Conservation (phyloP, 1,284 basidiomycete species). For the Cystobasidiaceae sp. region DNA sequence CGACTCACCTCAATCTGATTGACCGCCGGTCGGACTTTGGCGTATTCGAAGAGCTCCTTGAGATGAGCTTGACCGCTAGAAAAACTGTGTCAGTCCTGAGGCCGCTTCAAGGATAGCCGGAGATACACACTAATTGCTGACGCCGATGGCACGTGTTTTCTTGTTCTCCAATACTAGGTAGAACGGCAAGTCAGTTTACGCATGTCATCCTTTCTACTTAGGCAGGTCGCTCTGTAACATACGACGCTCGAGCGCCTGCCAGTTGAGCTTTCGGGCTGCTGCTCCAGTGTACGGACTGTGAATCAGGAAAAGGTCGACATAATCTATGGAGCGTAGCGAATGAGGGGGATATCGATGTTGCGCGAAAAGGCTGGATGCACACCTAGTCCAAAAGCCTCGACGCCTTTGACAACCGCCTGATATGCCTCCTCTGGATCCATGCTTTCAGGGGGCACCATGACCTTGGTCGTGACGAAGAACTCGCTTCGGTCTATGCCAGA, state of each 20-base stretch:
- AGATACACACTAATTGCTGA: slow-evolving; percentile 57
- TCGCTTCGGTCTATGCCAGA: slow-evolving; percentile 57
- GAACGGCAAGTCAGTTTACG: too few species aligned
- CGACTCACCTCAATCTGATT: slow-evolving; percentile 68
- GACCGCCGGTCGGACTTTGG: slow-evolving; percentile 56
- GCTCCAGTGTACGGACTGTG: slow-evolving; percentile 29
- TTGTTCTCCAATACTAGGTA: slow-evolving; percentile 57
- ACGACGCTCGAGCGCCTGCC: slow-evolving; percentile 56
- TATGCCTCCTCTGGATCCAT: slow-evolving; percentile 33
- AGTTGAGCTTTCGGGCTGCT: slow-evolving; percentile 15
- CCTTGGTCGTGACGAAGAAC: slow-evolving; percentile 52
- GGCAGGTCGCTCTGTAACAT: slow-evolving; percentile 45
- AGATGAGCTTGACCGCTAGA: slow-evolving; percentile 59
- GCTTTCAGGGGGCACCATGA: slow-evolving; percentile 8
- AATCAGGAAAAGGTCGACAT: slow-evolving; percentile 67
- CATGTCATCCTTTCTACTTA: not conserved
- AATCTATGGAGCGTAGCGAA: slow-evolving; percentile 43
- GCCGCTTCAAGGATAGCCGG: not conserved
- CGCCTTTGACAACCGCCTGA: slow-evolving; percentile 19
- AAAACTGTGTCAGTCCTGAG: not conserved
- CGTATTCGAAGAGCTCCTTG: slow-evolving; percentile 62
- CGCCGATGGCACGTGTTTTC: slow-evolving; percentile 29
- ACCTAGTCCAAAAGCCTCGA: slow-evolving; percentile 55
- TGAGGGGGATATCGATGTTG: not conserved
- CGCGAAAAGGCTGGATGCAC: not conserved